Conservation (phyloP, 345 rosid species). For the Camelina sativa region DNA sequence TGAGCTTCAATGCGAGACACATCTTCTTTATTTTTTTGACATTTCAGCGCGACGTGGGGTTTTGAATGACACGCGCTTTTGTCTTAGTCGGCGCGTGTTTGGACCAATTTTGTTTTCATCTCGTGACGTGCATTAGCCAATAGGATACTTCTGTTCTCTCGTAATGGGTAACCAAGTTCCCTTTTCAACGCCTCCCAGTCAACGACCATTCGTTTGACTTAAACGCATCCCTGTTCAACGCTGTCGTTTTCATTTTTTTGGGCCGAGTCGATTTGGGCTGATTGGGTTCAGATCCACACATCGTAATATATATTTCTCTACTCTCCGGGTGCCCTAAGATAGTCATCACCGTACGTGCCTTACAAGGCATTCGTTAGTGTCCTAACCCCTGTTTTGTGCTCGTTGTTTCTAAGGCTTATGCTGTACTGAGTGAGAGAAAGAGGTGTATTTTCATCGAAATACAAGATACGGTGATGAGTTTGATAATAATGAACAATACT, state of each 20-base stretch:
- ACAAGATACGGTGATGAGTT: too few species aligned
- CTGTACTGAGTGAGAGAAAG: neutral
- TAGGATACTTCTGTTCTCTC: constrained; percentile 36
- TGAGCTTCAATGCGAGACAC: constrained; percentile 5
- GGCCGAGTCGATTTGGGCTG: neutral
- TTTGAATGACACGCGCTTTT: constrained; percentile 30
- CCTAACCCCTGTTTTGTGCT: too few species aligned
- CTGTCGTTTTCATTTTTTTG: neutral
- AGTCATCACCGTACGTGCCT: neutral
- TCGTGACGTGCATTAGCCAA: constrained; percentile 52
- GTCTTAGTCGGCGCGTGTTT: constrained; percentile 34
- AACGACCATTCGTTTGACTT: constrained; percentile 15
- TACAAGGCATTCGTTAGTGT: too few species aligned
- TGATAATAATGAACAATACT: too few species aligned
- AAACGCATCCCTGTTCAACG: neutral
- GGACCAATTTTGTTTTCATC: constrained; percentile 7
- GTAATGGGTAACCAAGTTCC: neutral
- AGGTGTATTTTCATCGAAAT: too few species aligned
- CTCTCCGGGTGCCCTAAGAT: neutral
- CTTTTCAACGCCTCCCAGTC: constrained; percentile 31
- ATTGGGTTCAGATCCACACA: neutral
- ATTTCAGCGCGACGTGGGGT: constrained; percentile 29
- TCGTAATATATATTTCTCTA: neutral
- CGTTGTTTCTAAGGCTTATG: neutral
- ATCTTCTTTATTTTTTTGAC: constrained; percentile 25